Percentiles rank a stretch among this genome's conserved stretches.
phyloP scores from a whole-genome alignment of 2,329 filamentous ascomycete species.

The Penicillium occitanis region DNA sequence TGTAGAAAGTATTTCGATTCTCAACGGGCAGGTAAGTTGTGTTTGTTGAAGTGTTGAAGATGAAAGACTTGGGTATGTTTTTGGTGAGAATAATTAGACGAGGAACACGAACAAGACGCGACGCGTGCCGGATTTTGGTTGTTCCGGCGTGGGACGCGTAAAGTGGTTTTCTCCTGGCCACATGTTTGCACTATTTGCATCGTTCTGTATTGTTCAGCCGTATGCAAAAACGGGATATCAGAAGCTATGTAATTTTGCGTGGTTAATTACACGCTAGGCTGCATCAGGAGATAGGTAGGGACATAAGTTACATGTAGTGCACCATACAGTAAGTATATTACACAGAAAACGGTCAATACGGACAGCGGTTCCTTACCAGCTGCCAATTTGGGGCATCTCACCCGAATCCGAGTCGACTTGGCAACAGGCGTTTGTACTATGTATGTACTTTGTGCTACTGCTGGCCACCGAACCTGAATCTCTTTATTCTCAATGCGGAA shows the following conservation, averaged over 20 bases:
- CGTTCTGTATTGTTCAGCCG: neutral
- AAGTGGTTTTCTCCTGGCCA: conserved; percentile 32
- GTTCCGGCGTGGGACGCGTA: conserved; percentile 31
- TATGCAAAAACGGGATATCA: neutral
- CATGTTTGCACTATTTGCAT: conserved; percentile 10
- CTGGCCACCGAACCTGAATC: neutral
- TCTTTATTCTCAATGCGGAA: neutral
- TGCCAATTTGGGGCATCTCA: conserved; percentile 7
- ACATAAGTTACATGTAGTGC: neutral
- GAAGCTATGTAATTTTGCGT: neutral
- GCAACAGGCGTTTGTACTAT: neutral
- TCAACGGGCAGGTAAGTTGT: neutral
- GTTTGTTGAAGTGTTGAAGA: neutral
- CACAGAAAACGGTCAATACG: neutral
- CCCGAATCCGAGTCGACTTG: conserved; percentile 1
- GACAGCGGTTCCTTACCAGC: neutral
- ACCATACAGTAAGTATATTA: neutral
- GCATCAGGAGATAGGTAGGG: neutral
- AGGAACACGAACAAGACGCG: conserved; percentile 29
- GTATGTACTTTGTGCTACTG: too few species aligned
- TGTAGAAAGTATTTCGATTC: neutral
- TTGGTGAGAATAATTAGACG: conserved; percentile 9
- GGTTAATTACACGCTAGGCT: neutral
- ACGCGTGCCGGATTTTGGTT: conserved; percentile 27
- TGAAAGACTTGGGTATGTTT: neutral